phyloP scores from a whole-genome alignment of 139 green algal genomes.

The Chlamydomonas sphaeroides region DNA sequence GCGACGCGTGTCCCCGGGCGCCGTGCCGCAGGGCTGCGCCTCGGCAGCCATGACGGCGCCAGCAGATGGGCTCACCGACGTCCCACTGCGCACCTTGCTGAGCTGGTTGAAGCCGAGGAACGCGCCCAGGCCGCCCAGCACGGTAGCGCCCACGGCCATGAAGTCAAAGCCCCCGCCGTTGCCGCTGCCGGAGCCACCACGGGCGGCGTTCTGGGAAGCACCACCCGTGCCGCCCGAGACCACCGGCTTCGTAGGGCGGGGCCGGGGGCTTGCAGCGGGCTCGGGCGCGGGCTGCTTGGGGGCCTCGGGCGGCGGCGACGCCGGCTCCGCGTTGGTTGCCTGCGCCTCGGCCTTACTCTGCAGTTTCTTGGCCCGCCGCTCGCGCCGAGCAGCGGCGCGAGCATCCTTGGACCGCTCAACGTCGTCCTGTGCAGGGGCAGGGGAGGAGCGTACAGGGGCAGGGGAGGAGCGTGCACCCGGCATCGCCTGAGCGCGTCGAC shows the following conservation, averaged over 20 bases:
- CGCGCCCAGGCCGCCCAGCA: constrained; percentile 28
- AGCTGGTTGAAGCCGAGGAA: constrained; percentile 25
- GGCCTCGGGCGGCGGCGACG: not conserved
- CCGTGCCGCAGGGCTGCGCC: no score
- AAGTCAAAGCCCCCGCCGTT: constrained; percentile 7
- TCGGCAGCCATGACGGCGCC: no score
- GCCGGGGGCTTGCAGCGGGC: not conserved
- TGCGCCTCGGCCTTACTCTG: not conserved
- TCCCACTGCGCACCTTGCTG: not conserved
- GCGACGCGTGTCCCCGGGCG: no score
- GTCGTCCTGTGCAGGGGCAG: no score
- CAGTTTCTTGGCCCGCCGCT: constrained; percentile 18
- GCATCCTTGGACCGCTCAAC: constrained; percentile 21
- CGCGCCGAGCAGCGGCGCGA: not conserved
- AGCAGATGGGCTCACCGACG: no score
- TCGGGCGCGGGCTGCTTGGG: not conserved
- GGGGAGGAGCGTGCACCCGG: no score
- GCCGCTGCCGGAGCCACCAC: not conserved
- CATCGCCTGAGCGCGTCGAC: no score
- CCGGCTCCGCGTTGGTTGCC: not conserved
- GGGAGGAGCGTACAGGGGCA: no score
- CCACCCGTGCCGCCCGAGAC: not conserved
- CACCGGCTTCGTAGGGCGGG: not conserved
- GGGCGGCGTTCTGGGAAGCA: not conserved
- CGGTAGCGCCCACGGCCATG: not conserved